Percentiles rank a stretch among this genome's conserved stretches.
These are phyloP conservation scores for Coprinellus aureogranulatus DNA, from an alignment of 768 basidiomycete genomes.

Conservation along the genomic window DNA sequence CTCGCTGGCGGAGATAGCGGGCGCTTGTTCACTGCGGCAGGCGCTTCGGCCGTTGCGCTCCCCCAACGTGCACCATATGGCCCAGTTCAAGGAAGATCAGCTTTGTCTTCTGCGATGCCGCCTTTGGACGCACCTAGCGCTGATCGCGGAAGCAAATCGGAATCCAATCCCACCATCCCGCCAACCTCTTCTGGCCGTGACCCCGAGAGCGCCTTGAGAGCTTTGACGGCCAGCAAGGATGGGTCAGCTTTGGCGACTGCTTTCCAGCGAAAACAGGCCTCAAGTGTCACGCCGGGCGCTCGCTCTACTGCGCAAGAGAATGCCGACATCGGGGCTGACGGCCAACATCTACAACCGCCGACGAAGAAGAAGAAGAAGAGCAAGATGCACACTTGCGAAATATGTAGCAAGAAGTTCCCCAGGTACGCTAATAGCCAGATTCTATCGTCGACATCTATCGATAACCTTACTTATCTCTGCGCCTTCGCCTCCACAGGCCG, in stretches of 20 bases:
- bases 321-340: too few species aligned
- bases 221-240: not conserved
- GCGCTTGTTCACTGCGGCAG: not conserved
- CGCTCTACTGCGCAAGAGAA: too few species aligned
- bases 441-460: not conserved
- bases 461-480: not conserved
- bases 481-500: constrained; percentile 31
- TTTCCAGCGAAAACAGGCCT: not conserved
- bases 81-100: not conserved
- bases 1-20: not conserved
- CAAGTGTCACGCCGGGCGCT: too few species aligned
- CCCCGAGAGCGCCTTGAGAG: not conserved
- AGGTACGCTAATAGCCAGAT: constrained; percentile 28
- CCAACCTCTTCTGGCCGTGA: not conserved
- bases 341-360: not conserved
- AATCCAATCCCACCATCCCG: not conserved
- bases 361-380: constrained; percentile 43
- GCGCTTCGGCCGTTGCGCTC: not conserved
- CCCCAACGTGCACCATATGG: not conserved
- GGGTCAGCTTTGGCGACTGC: not conserved
- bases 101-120: not conserved
- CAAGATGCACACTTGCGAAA: constrained; percentile 53
- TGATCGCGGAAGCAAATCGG: constrained; percentile 5
- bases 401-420: constrained; percentile 53
- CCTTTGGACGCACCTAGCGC: not conserved